Evolutionary conservation across 805 yeast genomes (phyloP).

Genomic region (Zygosaccharomyces siamensis): DNA sequence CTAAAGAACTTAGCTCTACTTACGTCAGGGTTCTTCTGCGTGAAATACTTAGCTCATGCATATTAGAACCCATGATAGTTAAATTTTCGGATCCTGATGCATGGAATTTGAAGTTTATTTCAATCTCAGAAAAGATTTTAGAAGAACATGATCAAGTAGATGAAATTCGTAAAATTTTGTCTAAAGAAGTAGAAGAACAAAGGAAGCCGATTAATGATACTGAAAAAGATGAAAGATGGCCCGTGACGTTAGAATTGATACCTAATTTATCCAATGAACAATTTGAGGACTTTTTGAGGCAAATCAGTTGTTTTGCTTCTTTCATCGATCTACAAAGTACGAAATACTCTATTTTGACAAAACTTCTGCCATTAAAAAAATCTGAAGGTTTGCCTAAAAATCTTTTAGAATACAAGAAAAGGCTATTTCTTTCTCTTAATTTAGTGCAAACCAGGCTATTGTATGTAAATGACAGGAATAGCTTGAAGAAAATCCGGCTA

Average conservation of each 20-base stretch:
- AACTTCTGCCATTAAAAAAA: slow-evolving; percentile 16
- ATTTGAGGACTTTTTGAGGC: slow-evolving; percentile 29
- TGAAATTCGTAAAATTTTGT: slow-evolving; percentile 62
- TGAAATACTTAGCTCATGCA: slow-evolving; percentile 59
- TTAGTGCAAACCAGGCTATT: slow-evolving; percentile 25
- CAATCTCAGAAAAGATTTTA: slow-evolving; percentile 56
- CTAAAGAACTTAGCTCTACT: slow-evolving; percentile 40
- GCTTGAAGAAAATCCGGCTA: not conserved
- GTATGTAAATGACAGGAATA: slow-evolving; percentile 4
- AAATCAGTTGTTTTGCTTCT: slow-evolving; percentile 19
- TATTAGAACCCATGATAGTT: slow-evolving; percentile 47
- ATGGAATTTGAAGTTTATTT: slow-evolving; percentile 62
- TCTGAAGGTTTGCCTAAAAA: slow-evolving; percentile 3
- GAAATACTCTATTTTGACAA: slow-evolving; percentile 17
- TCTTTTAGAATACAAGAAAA: slow-evolving; percentile 12
- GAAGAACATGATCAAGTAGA: slow-evolving; percentile 73
- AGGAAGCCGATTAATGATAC: slow-evolving; percentile 7
- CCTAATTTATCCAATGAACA: slow-evolving; percentile 18
- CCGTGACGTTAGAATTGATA: slow-evolving; percentile 10
- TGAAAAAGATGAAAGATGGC: not conserved
- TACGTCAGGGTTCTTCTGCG: slow-evolving; percentile 48
- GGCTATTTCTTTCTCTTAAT: slow-evolving; percentile 24
- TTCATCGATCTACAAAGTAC: slow-evolving; percentile 16
- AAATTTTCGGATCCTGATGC: slow-evolving; percentile 69
- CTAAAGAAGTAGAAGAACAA: slow-evolving; percentile 48